These are phyloP conservation scores for Pichia cephalocereana DNA, from an alignment of 805 yeast genomes.

Conservation along the genomic window DNA sequence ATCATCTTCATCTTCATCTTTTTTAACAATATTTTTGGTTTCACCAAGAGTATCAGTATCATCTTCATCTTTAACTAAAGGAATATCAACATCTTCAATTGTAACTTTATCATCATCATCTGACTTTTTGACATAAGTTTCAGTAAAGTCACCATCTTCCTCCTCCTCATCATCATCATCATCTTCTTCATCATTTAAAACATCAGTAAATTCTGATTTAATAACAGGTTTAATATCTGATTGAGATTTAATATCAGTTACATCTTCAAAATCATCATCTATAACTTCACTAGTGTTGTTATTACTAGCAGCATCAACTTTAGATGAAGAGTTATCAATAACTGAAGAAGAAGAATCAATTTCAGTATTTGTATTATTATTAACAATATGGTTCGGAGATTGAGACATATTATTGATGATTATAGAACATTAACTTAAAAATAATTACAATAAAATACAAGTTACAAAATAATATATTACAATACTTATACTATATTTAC, in stretches of 20 bases:
- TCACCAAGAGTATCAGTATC: background rate
- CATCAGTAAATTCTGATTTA: background rate
- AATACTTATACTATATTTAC: too few species aligned
- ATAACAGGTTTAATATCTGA: background rate
- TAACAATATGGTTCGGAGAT: too few species aligned
- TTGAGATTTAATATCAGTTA: background rate
- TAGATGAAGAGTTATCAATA: too few species aligned
- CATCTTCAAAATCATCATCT: background rate
- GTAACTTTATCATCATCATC: background rate
- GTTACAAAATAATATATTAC: too few species aligned
- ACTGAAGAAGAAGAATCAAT: background rate
- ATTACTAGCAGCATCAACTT: too few species aligned
- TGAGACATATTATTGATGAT: too few species aligned
- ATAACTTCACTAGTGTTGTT: background rate
- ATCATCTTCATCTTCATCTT: conserved; percentile 5
- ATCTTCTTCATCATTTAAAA: background rate
- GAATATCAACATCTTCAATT: background rate
- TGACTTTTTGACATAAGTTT: background rate
- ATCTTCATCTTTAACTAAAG: background rate
- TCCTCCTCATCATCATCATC: background rate
- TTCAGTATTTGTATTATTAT: background rate
- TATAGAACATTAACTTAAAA: too few species aligned
- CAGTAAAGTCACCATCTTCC: background rate
- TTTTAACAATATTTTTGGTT: background rate
- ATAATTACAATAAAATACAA: too few species aligned